Conservation (phyloP, 208 protist genomes). For the Leishmania lainsoni region DNA sequence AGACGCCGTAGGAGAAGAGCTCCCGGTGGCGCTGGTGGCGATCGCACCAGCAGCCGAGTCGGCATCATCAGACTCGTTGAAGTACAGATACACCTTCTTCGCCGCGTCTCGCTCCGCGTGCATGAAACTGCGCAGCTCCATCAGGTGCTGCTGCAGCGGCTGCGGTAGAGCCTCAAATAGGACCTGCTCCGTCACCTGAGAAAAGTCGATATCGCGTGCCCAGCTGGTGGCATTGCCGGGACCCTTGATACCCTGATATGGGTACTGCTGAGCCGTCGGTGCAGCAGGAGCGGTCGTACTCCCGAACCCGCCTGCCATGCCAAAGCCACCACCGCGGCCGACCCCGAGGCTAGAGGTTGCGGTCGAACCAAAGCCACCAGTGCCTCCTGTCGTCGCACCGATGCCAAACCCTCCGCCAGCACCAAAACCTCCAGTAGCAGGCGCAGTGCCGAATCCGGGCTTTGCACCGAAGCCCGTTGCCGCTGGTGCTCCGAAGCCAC, state of each 20-base stretch:
- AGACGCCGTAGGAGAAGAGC: constrained; percentile 3
- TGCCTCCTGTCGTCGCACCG: constrained; percentile 10
- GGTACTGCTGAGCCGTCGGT: constrained; percentile 44
- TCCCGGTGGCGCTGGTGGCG: neutral
- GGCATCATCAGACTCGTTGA: constrained; percentile 43
- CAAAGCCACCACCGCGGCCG: constrained; percentile 25
- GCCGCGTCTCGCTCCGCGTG: constrained; percentile 60
- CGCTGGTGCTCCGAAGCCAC: constrained; percentile 35
- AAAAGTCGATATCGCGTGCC: constrained; percentile 68
- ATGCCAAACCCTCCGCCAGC: constrained; percentile 3
- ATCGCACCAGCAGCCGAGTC: neutral
- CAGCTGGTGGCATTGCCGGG: constrained; percentile 68
- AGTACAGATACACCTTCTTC: constrained; percentile 54
- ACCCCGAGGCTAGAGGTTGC: constrained; percentile 4
- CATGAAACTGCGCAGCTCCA: constrained; percentile 79
- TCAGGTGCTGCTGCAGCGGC: constrained; percentile 73
- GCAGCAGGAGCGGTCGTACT: constrained; percentile 4
- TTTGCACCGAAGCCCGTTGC: constrained; percentile 2
- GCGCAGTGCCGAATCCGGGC: constrained; percentile 42
- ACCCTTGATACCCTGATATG: constrained; percentile 72
- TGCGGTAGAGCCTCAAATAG: constrained; percentile 68
- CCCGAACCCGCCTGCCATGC: constrained; percentile 23
- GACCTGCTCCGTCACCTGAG: constrained; percentile 68
- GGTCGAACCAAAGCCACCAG: constrained; percentile 20
- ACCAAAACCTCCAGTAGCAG: constrained; percentile 36